Base-by-base conservation (phyloP, 495 filamentous ascomycete species). In the Hypoxylon subgilvum region DNA sequence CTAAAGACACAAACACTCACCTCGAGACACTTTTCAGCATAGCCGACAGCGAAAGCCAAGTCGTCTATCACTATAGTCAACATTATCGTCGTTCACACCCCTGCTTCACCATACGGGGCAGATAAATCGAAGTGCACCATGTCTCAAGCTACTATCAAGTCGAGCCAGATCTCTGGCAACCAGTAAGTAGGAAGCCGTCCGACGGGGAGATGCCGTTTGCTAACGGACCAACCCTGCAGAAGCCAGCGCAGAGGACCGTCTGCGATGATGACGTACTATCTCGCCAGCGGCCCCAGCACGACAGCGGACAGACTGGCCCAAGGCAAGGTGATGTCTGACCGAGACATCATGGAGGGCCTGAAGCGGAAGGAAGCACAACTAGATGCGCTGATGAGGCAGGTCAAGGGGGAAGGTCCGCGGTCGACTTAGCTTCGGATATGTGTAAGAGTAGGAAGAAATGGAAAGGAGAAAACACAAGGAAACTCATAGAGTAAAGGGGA, bases 241-340 rank as follows among this genome's bases (percentile, higher is more conserved):
- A 52, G 13, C 21, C 21, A 22, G 2, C 52, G 28, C 22, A 34
- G 31, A 31, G 19, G 8, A n/a, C 28, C 34, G 4, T 41, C 57
- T 3, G 62, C 41, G 28, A 61, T 56, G 58, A 56, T 69, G 54
- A 61, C 25, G 22, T 28, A 31, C 1, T 69, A 69, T 17, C 66
- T 69, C 32, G 43, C 49, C 22, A 48, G 38, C 21, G 32, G 12
- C 4, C 66, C 66, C 12, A 51, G 46, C 17, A 66, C 62, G 1
- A 40, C 58, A 6, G 61, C 66, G 3, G 66, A 69, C 7, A 62
- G 66, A 9, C 66, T 69, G 1, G 51, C 52, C 30, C 53, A 63
- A 35, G 60, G 60, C 9, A 53, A 40, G 1, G 12, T 63, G 7
- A 49, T 45, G 30, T 63, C 60, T 10, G 49, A 63, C 18, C 4